Base-by-base conservation (phyloP, 345 rosid genomes). In the Erodium maritimum region DNA sequence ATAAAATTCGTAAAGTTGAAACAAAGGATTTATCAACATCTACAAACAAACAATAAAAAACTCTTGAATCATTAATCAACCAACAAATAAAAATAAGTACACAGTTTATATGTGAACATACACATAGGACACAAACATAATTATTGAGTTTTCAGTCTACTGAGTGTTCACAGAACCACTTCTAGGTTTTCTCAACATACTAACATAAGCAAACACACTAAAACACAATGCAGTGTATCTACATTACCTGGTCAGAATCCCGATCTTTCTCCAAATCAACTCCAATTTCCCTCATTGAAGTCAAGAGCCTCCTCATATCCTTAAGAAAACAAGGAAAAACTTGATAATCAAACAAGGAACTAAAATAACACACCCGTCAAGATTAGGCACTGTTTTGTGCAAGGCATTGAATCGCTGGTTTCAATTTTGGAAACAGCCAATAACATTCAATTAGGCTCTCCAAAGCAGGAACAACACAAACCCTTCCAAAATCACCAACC, bases 241-340 rank as follows among this genome's bases (percentile, higher is more conserved):
- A 29, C 37, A 29, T 29, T 61, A 88, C 97, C 96, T 74, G 77
- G 24, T 72, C 79, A 65, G 83, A 65, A 68, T 83, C 75, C 65
- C 83, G 75, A 42, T 80, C 82, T 73, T 56, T 83, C 79, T 89
- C 99, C 51, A 89, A 61, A 65, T 82, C 81, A 74, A 89, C 83
- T 11, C 90, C 95, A 11, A 85, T 73, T 33, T 80, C 80, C 82
- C 80, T 89, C 75, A 86, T 75, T 73, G 71, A 65, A 61, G 45
- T 65, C 67, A 86, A 68, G 50, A 87, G 71, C 73, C 79, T 87
- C 54, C 87, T 77, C 0, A 87, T 74, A 50, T 93, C 99, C 98
- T 88, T 81, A 46, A 60, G 53, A 42, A 42, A 42, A 42, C 14
- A 42, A 3, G 37, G 14, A 42, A 42, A 42, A 42, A 3, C 8